Conservation (phyloP, 1,139 yeast genomes). For the Hemisphaericaspora subhashii region DNA sequence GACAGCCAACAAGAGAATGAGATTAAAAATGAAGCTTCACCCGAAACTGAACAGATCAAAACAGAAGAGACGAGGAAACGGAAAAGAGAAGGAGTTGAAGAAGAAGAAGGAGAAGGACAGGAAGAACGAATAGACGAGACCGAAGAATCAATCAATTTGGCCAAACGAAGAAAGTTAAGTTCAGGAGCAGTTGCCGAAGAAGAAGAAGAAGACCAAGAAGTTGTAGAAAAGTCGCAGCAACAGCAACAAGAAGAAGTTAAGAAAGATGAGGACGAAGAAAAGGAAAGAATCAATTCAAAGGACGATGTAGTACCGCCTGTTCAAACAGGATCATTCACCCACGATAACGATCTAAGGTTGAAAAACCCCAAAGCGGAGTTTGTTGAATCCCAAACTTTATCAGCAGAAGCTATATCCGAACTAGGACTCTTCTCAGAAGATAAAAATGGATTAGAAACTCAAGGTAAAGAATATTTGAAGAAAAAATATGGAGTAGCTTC, state of each 20-base stretch:
- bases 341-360: conserved; percentile 56
- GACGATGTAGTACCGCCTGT: conserved; percentile 44
- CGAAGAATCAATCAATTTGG: conserved; percentile 14
- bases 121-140: conserved; percentile 9
- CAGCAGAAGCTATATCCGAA: conserved; percentile 61
- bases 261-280: conserved; percentile 11
- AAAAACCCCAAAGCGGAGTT: conserved; percentile 80
- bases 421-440: conserved; percentile 69
- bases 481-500: conserved; percentile 85
- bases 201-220: conserved; percentile 8
- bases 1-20: conserved; percentile 11
- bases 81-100: conserved; percentile 4
- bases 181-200: conserved; percentile 6
- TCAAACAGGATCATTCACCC: conserved; percentile 48
- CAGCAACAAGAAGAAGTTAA: conserved; percentile 4
- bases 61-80: conserved; percentile 6
- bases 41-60: conserved; percentile 2
- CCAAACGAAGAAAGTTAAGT: conserved; percentile 16
- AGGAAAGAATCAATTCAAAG: conserved; percentile 22
- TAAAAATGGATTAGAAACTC: conserved; percentile 52
- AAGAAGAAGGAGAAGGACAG: conserved; percentile 1
- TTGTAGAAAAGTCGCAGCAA: conserved; percentile 11
- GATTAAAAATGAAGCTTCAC: conserved; percentile 11
- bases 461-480: conserved; percentile 72
- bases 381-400: conserved; percentile 70